A percentile compares a stretch with the other conserved stretches of the same genome.
Evolutionary conservation across 768 basidiomycete genomes (phyloP).

Genomic region (Termitomyces sp.): DNA sequence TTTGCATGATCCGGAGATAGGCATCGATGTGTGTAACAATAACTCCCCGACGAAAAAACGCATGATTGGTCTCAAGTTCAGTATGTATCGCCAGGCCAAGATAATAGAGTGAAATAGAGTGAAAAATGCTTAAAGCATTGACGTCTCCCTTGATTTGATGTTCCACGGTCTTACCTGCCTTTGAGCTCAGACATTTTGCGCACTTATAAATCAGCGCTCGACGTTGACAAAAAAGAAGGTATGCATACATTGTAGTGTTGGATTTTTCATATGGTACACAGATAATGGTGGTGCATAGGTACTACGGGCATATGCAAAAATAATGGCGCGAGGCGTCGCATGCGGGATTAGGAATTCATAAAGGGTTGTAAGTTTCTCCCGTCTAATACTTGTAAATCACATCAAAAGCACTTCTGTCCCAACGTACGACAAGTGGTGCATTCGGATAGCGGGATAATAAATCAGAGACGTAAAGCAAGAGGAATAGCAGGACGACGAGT

Average conservation of each 20-base stretch:
- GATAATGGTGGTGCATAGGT: conserved; percentile 1
- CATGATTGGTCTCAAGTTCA: no score
- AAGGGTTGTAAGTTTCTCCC: not conserved
- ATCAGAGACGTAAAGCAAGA: not conserved
- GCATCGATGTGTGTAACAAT: not conserved
- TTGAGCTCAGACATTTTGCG: no score
- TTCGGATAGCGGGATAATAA: not conserved
- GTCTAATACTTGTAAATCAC: not conserved
- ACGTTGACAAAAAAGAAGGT: not conserved
- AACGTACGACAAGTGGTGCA: not conserved
- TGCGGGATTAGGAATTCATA: not conserved
- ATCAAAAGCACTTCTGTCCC: not conserved
- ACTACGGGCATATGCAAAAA: not conserved
- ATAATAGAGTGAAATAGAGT: no score
- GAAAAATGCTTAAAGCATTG: no score
- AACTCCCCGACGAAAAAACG: not conserved
- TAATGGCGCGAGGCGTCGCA: conserved; percentile 6
- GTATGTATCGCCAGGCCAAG: no score
- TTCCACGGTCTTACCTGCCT: no score
- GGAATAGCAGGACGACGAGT: not conserved
- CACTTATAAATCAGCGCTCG: not conserved
- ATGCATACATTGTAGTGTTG: not conserved
- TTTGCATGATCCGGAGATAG: not conserved
- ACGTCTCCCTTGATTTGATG: no score
- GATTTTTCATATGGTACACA: not conserved